Evolutionary conservation across 2,329 filamentous ascomycete genomes (phyloP).

Genomic region (Ophiostoma montium): DNA sequence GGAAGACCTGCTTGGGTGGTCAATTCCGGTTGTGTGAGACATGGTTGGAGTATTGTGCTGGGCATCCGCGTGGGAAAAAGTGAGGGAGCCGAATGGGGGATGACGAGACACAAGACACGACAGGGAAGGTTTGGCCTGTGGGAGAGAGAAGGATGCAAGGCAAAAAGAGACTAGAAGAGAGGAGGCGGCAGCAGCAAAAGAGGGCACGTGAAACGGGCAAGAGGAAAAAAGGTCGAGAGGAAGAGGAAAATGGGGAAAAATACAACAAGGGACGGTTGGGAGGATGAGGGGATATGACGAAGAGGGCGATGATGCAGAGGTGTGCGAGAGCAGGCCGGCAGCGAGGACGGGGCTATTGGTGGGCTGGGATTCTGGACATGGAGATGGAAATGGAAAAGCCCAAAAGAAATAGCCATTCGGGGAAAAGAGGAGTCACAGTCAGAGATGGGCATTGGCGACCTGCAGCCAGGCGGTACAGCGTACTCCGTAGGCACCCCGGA

Average conservation of each 20-base stretch:
- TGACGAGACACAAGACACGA: neutral
- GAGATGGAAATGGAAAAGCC: no score
- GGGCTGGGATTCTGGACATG: no score
- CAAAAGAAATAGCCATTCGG: neutral
- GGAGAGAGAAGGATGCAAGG: neutral
- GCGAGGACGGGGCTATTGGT: no score
- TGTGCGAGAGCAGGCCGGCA: no score
- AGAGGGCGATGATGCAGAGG: neutral
- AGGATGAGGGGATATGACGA: neutral
- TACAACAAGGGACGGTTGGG: neutral
- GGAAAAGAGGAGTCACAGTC: neutral
- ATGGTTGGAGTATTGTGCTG: constrained; percentile 5
- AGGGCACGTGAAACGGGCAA: neutral
- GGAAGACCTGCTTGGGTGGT: constrained; percentile 39
- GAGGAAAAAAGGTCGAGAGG: neutral
- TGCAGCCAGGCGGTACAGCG: no score
- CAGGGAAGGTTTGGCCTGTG: no score
- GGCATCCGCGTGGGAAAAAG: neutral
- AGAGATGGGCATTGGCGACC: no score
- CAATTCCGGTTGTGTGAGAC: constrained; percentile 32
- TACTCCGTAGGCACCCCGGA: no score
- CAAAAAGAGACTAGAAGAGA: neutral
- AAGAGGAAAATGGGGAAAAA: neutral
- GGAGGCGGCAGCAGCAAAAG: neutral
- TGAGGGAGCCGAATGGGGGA: neutral